phyloP scores from a whole-genome alignment of 2,329 filamentous ascomycete species.

The Penicillium sp. region DNA sequence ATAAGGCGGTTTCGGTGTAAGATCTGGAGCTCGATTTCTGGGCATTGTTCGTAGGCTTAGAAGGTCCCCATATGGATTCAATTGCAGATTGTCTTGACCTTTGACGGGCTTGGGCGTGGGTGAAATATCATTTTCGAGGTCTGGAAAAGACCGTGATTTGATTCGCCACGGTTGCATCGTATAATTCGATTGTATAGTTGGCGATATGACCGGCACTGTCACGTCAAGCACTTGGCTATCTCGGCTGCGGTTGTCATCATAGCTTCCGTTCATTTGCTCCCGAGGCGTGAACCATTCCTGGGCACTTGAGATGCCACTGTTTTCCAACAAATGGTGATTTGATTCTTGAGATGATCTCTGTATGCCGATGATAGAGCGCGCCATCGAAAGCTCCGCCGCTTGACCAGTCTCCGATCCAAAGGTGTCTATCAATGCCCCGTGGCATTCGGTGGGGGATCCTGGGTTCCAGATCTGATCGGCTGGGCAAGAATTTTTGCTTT shows the following conservation, averaged over 20 bases:
- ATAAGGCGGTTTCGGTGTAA: not conserved
- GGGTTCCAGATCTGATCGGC: constrained; percentile 35
- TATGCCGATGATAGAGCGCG: not conserved
- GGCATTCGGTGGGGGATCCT: constrained; percentile 12
- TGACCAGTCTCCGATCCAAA: not conserved
- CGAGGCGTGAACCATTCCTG: constrained; percentile 5
- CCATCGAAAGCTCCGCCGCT: not conserved
- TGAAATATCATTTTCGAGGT: not conserved
- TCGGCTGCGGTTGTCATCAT: not conserved
- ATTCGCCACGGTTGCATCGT: too few species aligned
- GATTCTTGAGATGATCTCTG: not conserved
- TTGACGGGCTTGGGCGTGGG: not conserved
- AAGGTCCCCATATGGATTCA: not conserved
- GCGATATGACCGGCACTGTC: not conserved
- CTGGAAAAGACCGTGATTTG: not conserved
- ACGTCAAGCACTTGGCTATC: not conserved
- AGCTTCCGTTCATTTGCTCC: not conserved
- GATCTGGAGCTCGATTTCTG: too few species aligned
- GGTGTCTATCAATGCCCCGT: constrained; percentile 2
- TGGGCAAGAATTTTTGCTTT: constrained; percentile 29
- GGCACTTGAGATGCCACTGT: not conserved
- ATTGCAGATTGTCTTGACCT: not conserved
- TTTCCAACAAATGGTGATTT: not conserved
- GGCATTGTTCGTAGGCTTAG: not conserved
- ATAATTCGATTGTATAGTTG: not conserved